phyloP scores from a whole-genome alignment of 2,329 filamentous ascomycete species.

The Westerdykella sp. region DNA sequence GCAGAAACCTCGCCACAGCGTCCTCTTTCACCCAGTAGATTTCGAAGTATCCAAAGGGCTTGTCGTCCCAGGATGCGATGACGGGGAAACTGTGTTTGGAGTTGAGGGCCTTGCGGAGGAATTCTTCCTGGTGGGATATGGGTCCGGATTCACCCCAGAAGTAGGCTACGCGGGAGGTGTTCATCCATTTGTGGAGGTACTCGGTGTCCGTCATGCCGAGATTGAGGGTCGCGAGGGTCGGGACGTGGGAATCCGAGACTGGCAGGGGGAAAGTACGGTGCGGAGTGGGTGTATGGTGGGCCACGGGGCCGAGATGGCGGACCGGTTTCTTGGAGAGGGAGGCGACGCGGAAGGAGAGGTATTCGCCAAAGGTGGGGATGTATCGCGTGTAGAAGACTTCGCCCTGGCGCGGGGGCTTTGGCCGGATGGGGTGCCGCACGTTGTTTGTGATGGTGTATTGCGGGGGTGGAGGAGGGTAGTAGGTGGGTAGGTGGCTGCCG shows the following conservation, averaged over 20 bases:
- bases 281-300: constrained; percentile 14
- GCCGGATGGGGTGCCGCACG: constrained; percentile 76
- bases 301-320: constrained; percentile 55
- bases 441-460: constrained; percentile 75
- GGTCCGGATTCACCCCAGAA: constrained; percentile 71
- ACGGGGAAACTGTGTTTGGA: constrained; percentile 77
- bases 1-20: constrained; percentile 61
- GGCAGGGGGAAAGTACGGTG: constrained; percentile 35
- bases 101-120: constrained; percentile 60
- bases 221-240: constrained; percentile 26
- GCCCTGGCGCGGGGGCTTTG: constrained; percentile 83
- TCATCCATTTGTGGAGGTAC: constrained; percentile 82
- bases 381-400: constrained; percentile 88
- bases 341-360: constrained; percentile 82
- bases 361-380: constrained; percentile 73
- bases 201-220: constrained; percentile 52
- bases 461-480: constrained; percentile 76
- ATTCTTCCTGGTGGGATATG: constrained; percentile 54
- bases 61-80: constrained; percentile 89
- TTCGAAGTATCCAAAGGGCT: constrained; percentile 96
- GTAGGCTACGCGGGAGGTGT: constrained; percentile 71
- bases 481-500: constrained; percentile 79
- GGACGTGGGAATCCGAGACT: constrained; percentile 42
- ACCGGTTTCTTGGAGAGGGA: constrained; percentile 60
- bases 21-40: constrained; percentile 99